phyloP scores from a whole-genome alignment of 306 rosid species.

The Cicer yamashitae region DNA sequence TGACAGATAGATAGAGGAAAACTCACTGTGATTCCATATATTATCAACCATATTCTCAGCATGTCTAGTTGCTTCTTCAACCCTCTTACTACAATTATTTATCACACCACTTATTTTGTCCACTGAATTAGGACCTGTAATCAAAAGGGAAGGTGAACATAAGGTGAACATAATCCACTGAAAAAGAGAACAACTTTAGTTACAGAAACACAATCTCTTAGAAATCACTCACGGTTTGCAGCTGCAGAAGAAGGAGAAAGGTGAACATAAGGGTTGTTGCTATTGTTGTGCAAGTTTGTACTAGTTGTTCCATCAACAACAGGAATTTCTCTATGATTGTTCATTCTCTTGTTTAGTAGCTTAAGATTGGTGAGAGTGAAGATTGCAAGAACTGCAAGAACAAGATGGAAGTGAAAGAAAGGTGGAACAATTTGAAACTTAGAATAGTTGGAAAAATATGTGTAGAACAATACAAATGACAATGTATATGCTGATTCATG shows the following conservation, averaged over 20 bases:
- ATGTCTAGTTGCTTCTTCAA: conserved; percentile 62
- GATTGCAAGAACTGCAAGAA: conserved; percentile 6
- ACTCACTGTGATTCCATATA: conserved; percentile 79
- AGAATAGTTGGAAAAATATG: conserved; percentile 29
- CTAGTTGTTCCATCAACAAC: conserved; percentile 26
- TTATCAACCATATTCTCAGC: conserved; percentile 65
- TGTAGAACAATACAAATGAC: neutral
- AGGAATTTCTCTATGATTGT: conserved; percentile 30
- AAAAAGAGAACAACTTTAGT: conserved; percentile 20
- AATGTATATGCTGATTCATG: conserved; percentile 20
- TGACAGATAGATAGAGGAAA: neutral
- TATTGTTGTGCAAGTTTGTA: conserved; percentile 14
- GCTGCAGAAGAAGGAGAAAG: conserved; percentile 45
- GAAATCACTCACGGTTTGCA: conserved; percentile 54
- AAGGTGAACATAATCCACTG: no score
- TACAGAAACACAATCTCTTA: neutral
- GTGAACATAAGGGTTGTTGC: conserved; percentile 56
- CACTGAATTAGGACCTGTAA: conserved; percentile 56
- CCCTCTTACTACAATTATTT: conserved; percentile 56
- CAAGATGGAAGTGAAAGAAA: conserved; percentile 11
- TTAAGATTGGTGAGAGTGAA: conserved; percentile 4
- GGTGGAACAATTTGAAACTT: neutral
- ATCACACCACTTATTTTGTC: conserved; percentile 48
- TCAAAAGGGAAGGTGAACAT: neutral
- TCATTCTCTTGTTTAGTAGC: conserved; percentile 44